Conservation (phyloP, 2,329 filamentous ascomycete species). For the Fusarium sp. region DNA sequence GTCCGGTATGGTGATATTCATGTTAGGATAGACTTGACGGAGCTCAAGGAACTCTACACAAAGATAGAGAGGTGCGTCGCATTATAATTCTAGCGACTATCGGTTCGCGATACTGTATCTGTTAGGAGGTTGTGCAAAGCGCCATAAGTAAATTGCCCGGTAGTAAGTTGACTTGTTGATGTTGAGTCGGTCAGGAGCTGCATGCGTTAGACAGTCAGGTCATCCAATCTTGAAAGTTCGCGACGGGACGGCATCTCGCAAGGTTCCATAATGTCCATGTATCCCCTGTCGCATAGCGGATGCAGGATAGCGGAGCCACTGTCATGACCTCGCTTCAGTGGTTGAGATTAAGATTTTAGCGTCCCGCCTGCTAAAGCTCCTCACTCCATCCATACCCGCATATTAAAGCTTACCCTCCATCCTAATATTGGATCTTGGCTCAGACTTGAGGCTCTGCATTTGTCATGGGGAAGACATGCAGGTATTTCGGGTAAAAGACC, state of each 20-base stretch:
- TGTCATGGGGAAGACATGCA: background rate
- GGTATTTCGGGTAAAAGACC: background rate
- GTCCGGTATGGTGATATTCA: conserved; percentile 42
- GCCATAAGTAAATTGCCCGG: conserved; percentile 17
- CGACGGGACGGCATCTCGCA: conserved; percentile 35
- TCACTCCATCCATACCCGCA: conserved; percentile 2
- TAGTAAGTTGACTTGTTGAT: conserved; percentile 16
- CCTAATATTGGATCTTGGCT: background rate
- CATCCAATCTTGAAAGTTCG: conserved; percentile 40
- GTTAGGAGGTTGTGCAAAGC: conserved; percentile 4
- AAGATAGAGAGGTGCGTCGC: conserved; percentile 34
- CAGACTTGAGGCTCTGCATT: background rate
- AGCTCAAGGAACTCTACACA: conserved; percentile 42
- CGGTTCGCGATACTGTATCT: conserved; percentile 15
- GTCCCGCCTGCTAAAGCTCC: conserved; percentile 29
- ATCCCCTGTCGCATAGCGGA: conserved; percentile 36
- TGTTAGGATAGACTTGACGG: conserved; percentile 33
- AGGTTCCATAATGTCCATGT: conserved; percentile 11
- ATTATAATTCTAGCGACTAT: conserved; percentile 36
- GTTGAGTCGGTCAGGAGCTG: conserved; percentile 43
- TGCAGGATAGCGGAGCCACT: conserved; percentile 39
- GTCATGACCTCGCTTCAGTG: conserved; percentile 20
- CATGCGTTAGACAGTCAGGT: conserved; percentile 36
- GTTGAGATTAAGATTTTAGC: conserved; percentile 18
- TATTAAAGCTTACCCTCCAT: conserved; percentile 6